Evolutionary conservation across 2,329 filamentous ascomycete species (phyloP).

Genomic region (Amesomyces nigricolor): DNA sequence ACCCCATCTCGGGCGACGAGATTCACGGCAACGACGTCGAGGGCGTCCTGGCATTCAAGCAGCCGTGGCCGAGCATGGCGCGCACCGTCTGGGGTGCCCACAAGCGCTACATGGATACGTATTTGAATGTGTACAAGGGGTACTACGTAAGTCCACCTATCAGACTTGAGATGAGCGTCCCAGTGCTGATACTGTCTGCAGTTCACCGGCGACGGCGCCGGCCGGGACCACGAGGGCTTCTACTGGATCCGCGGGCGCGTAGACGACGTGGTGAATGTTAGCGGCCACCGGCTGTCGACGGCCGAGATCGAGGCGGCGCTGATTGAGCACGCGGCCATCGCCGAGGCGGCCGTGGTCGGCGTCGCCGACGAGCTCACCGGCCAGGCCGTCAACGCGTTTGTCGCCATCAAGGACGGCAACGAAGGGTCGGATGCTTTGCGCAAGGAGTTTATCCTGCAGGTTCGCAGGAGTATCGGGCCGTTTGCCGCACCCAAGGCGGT

Average conservation of each 20-base stretch:
- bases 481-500: conserved; percentile 95
- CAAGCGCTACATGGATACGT: conserved; percentile 98
- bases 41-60: conserved; percentile 93
- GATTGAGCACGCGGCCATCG: conserved; percentile 83
- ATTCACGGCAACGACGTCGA: conserved; percentile 94
- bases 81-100: conserved; percentile 96
- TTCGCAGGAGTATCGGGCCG: conserved; percentile 93
- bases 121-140: conserved; percentile 94
- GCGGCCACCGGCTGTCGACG: conserved; percentile 90
- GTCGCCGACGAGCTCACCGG: conserved; percentile 90
- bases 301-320: conserved; percentile 97
- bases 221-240: conserved; percentile 94
- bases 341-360: conserved; percentile 92
- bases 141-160: conserved; percentile 70
- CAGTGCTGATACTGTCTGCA: too few relatives aligned
- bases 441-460: conserved; percentile 91
- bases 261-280: conserved; percentile 97
- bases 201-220: conserved; percentile 90
- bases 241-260: conserved; percentile 99
- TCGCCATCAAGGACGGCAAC: conserved; percentile 80
- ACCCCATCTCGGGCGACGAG: conserved; percentile 90
- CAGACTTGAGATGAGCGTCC: too few relatives aligned
- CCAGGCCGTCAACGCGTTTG: conserved; percentile 95
- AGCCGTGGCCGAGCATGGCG: conserved; percentile 97
- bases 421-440: conserved; percentile 73